Percentiles rank a stretch among this genome's conserved stretches.
phyloP scores from a whole-genome alignment of 805 yeast species.

The Suhomyces sp. region DNA sequence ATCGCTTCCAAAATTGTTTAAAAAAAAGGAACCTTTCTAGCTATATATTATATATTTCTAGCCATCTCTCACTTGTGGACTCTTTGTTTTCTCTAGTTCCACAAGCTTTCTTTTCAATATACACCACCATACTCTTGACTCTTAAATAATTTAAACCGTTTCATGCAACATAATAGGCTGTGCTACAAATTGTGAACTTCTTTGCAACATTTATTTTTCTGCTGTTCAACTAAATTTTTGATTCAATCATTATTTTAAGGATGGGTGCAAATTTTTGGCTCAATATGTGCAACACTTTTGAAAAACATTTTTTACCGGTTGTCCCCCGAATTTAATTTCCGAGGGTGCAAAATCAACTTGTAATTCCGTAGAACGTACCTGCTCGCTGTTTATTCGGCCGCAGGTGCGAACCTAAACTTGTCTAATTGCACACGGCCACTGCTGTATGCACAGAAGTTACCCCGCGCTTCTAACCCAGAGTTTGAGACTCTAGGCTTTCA shows the following conservation, averaged over 20 bases:
- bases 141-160: neutral
- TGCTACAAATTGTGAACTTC: too few species aligned
- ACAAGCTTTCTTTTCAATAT: neutral
- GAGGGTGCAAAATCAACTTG: too few species aligned
- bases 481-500: neutral
- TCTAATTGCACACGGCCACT: neutral
- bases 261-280: too few species aligned
- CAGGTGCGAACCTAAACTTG: neutral
- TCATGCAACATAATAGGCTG: neutral
- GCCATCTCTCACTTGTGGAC: neutral
- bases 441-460: neutral
- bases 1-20: too few species aligned
- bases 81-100: neutral
- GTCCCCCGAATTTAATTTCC: too few species aligned
- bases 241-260: too few species aligned
- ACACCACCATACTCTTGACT: neutral
- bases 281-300: too few species aligned
- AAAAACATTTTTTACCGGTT: too few species aligned
- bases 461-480: neutral
- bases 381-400: neutral
- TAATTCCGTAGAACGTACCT: neutral
- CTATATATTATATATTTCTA: too few species aligned
- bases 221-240: too few species aligned
- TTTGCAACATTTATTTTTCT: too few species aligned
- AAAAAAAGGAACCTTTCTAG: too few species aligned